Evolutionary conservation across 2,329 filamentous ascomycete genomes (phyloP).

Genomic region (Coleophoma crateriformis): DNA sequence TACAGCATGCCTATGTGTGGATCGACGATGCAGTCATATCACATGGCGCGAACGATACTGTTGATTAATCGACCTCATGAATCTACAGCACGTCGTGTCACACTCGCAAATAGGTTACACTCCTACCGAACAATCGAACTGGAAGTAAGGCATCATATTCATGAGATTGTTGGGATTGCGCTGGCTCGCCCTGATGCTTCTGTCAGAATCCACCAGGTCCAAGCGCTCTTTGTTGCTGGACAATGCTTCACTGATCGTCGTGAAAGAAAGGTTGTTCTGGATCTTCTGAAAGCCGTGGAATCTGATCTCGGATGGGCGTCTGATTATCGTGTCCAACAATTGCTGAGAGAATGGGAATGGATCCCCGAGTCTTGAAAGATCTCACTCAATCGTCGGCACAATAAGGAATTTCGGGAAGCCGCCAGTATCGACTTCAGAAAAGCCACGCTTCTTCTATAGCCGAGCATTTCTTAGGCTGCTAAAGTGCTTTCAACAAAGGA

Average conservation of each 20-base stretch:
- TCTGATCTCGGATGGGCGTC: conserved; percentile 60
- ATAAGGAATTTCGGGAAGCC: not conserved
- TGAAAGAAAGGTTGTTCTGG: conserved; percentile 49
- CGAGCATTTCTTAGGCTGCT: not conserved
- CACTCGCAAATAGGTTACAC: conserved; percentile 46
- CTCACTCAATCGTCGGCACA: not conserved
- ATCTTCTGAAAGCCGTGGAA: conserved; percentile 52
- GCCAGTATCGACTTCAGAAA: not conserved
- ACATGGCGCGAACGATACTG: conserved; percentile 57
- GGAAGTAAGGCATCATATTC: conserved; percentile 49
- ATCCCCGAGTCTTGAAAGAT: conserved; percentile 9
- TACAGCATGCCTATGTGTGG: conserved; percentile 59
- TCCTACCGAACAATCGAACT: conserved; percentile 51
- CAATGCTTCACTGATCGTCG: conserved; percentile 49
- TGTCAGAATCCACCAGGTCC: conserved; percentile 51
- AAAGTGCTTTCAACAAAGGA: not conserved
- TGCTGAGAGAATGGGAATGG: conserved; percentile 38
- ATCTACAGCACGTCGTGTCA: conserved; percentile 43
- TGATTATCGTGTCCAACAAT: conserved; percentile 50
- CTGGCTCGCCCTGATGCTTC: conserved; percentile 48
- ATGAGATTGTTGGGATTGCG: conserved; percentile 57
- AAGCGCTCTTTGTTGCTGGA: conserved; percentile 56
- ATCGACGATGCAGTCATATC: conserved; percentile 60
- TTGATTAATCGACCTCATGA: conserved; percentile 55
- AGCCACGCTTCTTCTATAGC: not conserved